These are phyloP conservation scores for Cytospora leucostoma DNA, from an alignment of 2,329 filamentous ascomycete genomes.

Conservation along the genomic window DNA sequence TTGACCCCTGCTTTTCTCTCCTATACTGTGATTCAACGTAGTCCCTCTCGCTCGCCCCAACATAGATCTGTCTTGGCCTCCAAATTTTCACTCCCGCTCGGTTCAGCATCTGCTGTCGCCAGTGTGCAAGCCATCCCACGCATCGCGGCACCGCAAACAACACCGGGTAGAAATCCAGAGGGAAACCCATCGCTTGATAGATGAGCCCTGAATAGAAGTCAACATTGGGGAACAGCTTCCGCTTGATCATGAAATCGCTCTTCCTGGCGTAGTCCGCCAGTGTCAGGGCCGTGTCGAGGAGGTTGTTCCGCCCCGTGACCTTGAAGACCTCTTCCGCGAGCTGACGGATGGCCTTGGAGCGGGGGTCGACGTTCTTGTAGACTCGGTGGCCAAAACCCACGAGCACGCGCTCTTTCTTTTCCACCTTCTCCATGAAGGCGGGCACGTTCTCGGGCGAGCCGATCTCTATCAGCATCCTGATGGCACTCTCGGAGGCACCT, in stretches of 20 bases:
- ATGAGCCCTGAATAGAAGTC: slow-evolving; percentile 56
- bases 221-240: slow-evolving; percentile 52
- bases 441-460: slow-evolving; percentile 53
- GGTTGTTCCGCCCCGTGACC: slow-evolving; percentile 52
- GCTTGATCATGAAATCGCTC: slow-evolving; percentile 51
- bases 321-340: slow-evolving; percentile 53
- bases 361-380: slow-evolving; percentile 56
- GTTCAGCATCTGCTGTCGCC: slow-evolving; percentile 53
- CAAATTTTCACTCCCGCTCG: slow-evolving; percentile 52
- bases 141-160: slow-evolving; percentile 53
- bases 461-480: slow-evolving; percentile 55
- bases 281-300: slow-evolving; percentile 50
- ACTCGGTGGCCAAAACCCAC: slow-evolving; percentile 59
- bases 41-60: slow-evolving; percentile 46
- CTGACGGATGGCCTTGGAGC: slow-evolving; percentile 50
- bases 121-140: slow-evolving; percentile 54
- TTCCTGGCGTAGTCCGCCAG: slow-evolving; percentile 48
- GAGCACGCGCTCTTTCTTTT: slow-evolving; percentile 52
- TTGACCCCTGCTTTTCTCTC: slow-evolving; percentile 35
- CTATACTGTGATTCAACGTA: slow-evolving; percentile 45
- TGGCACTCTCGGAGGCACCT: slow-evolving; percentile 60
- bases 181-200: slow-evolving; percentile 56
- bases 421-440: slow-evolving; percentile 51
- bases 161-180: slow-evolving; percentile 54
- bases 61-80: slow-evolving; percentile 50